Conservation (phyloP, 2,329 filamentous ascomycete species). For the Colletotrichum caudatum region DNA sequence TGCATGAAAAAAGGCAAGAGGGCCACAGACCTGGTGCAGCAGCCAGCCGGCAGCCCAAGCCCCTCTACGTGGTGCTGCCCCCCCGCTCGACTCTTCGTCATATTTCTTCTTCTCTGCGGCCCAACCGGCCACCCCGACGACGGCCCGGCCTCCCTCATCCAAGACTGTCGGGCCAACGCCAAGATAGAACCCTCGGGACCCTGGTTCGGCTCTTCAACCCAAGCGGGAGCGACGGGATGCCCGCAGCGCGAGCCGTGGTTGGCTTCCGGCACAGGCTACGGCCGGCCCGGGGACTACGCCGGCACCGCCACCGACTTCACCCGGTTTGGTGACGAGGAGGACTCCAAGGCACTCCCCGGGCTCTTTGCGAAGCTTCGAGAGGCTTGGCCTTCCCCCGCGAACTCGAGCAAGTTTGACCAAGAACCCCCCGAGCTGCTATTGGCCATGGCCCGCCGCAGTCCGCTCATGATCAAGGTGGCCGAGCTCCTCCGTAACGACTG, state of each 20-base stretch:
- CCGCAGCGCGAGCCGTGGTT: not conserved
- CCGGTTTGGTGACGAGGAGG: not conserved
- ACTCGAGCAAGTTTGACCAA: slow-evolving; percentile 13
- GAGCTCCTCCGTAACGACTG: slow-evolving; percentile 46
- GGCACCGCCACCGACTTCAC: too few species aligned
- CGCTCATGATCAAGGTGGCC: slow-evolving; percentile 44
- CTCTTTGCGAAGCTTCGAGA: not conserved
- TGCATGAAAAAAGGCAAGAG: not conserved
- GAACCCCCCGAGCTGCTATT: slow-evolving; percentile 21
- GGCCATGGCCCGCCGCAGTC: slow-evolving; percentile 45
- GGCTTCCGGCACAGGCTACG: not conserved
- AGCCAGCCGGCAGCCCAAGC: not conserved
- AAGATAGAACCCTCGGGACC: not conserved
- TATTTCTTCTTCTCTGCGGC: slow-evolving; percentile 26
- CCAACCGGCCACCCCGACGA: not conserved
- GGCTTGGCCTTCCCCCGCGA: slow-evolving; percentile 11
- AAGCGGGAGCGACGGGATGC: not conserved
- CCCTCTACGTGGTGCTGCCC: slow-evolving; percentile 47
- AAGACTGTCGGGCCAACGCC: slow-evolving; percentile 3
- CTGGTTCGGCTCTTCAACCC: not conserved
- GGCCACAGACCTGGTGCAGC: not conserved
- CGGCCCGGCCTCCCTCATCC: slow-evolving; percentile 6
- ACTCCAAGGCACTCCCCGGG: not conserved
- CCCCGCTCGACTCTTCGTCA: slow-evolving; percentile 44
- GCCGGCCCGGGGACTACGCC: not conserved